Evolutionary conservation across 2,329 filamentous ascomycete species (phyloP).

Genomic region (Phyllosticta citribraziliensis): DNA sequence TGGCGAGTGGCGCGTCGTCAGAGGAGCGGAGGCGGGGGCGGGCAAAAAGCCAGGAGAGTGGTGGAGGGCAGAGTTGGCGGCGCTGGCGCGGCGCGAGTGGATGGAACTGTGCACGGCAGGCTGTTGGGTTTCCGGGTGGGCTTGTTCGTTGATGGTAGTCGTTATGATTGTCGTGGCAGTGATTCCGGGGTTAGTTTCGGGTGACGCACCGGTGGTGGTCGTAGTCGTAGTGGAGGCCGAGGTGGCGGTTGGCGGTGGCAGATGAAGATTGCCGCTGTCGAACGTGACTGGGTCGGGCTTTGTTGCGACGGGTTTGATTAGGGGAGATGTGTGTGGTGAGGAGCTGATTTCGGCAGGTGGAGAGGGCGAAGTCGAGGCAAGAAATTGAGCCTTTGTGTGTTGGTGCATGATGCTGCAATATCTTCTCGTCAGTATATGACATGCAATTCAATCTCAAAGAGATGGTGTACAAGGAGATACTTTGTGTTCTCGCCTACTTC

Average conservation of each 20-base stretch:
- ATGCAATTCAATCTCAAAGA: not conserved
- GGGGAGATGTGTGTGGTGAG: not conserved
- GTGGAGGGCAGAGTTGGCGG: not conserved
- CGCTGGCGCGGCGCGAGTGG: not conserved
- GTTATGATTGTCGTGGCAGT: not conserved
- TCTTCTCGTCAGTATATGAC: not conserved
- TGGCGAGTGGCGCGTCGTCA: not conserved
- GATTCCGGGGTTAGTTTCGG: not conserved
- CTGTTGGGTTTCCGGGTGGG: not conserved
- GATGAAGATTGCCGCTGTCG: not conserved
- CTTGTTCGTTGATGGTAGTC: not conserved
- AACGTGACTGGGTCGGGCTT: not conserved
- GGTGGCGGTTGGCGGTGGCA: not conserved
- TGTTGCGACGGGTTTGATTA: not conserved
- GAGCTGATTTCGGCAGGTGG: not conserved
- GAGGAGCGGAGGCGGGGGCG: not conserved
- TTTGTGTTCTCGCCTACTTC: not conserved
- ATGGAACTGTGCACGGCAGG: not conserved
- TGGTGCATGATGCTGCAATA: constrained; percentile 4
- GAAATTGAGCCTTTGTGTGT: constrained; percentile 6
- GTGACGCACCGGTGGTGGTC: not conserved
- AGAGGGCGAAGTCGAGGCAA: not conserved
- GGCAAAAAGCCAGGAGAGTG: not conserved
- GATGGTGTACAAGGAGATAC: not conserved
- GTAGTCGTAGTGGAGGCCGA: not conserved